Evolutionary conservation across 352 stramenopile genomes (phyloP), one percentile per base, ranked within the genome.

Genomic region (Globisporangium irregulare): DNA sequence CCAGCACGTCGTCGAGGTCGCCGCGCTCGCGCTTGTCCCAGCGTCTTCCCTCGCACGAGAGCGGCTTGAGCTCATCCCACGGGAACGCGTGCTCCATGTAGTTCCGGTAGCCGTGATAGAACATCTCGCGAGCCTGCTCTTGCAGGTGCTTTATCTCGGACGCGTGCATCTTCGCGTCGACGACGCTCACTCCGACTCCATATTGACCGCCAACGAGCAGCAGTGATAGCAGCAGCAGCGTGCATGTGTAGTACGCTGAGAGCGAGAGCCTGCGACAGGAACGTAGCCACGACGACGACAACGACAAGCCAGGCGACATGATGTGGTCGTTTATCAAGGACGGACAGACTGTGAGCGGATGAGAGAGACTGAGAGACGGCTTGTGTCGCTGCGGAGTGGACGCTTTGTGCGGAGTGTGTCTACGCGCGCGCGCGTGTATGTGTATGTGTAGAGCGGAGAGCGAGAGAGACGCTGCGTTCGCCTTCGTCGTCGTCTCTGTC

Each of bases 31-130:
- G 82, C 20, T 70, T 68, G 73, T 97, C 86, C 86, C 89, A 97
- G 4, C 87, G 78, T 0, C 89, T 73, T 10, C 87, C 86, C 32
- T 87, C 72, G 59, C 88, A 96, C 61, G 78, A 92, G 22, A 97
- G 68, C 32, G 90, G 90, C 73, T 93, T 92, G 54, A 97, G 78
- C 71, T 97, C 89, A 67, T 94, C 90, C 88, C 89, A 92, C 34
- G 87, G 88, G 68, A 86, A 96, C 9, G 88, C 90, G 76, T 97
- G 84, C 63, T 78, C 75, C 84, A 95, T 93, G 73, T 97, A 97
- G 73, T 78, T 91, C 64, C 72, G 65, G 74, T 95, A 96, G 60
- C 84, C 90, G 71, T 97, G 90, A 69, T 95, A 94, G 69, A 96
- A 96, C 89, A 97, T 95, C 36, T 89, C 87, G 22, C 81, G 79